Base-by-base conservation (phyloP, 768 basidiomycete genomes). In the Floccularia luteovirens region DNA sequence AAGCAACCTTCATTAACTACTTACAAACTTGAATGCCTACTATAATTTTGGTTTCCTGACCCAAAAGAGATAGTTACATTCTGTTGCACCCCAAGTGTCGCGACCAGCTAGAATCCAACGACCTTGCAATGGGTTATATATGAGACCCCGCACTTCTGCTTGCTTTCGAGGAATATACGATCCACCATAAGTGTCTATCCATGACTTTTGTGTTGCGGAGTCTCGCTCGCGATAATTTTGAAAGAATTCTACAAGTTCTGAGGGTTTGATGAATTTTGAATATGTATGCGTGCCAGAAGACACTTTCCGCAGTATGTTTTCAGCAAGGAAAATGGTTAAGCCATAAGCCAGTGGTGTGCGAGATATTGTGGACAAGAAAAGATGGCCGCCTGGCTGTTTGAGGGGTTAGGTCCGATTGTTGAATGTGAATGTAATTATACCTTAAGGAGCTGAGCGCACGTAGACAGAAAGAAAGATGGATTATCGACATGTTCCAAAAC, bases 401-500 rank as follows among this genome's bases (percentile, higher is more conserved):
- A 32, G 11, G 10, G 23, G 20, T 14, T 24, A 19, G 19, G 32
- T 36, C 31, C 17, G 6, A 8, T 4, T 20, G 37, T 4, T 19
- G 27, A 24, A 7, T 22, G 24, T 5, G 20, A 3, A 24, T 31
- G 25, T 19, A 27, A 24, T 7, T 74, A 30, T 46, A 91, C 93
- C 67, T 96, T 98, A 48, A 94, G 77, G 22, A 98, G 73, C 43
- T 82, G 71, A 0, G 86, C 86, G 48, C 91, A 85, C 27, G 82
- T 78, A 21, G 75, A 67, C 36, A 99, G 70, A 59, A 99, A 99
- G 5, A 72, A 70, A 4, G 77, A 69, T 1, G 96, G 93, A 52
- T 94, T 83, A 55, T 96, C 88, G 37, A 99, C 96, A 54, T 99
- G 96, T 63, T 99, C 96, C 22, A 99, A 56, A 5, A 99, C 94